Evolutionary conservation across 2,329 filamentous ascomycete genomes (phyloP).

Genomic region (Aschersonia sp.): DNA sequence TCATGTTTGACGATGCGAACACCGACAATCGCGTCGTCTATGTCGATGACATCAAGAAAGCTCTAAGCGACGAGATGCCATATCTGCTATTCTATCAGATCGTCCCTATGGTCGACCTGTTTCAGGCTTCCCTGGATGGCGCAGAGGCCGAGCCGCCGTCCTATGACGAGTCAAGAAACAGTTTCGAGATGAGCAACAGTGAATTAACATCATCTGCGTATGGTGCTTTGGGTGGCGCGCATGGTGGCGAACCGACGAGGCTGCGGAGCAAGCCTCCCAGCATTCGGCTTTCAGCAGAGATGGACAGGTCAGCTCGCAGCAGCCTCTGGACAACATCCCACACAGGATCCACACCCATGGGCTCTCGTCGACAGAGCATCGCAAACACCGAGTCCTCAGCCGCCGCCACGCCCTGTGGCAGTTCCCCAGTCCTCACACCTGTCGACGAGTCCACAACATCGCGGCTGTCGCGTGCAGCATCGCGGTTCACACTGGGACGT

Average conservation of each 20-base stretch:
- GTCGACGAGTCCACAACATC: conserved; percentile 39
- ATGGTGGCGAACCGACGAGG: conserved; percentile 11
- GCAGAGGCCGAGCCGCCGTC: conserved; percentile 40
- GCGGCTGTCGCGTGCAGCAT: conserved; percentile 41
- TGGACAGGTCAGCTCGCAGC: conserved; percentile 32
- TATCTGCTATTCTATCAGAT: conserved; percentile 96
- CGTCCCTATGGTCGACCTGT: conserved; percentile 65
- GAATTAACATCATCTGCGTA: conserved; percentile 5
- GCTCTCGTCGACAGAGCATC: conserved; percentile 36
- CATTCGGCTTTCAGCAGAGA: conserved; percentile 40
- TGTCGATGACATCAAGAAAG: conserved; percentile 64
- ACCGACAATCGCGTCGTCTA: conserved; percentile 54
- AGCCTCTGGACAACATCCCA: conserved; percentile 28
- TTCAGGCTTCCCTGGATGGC: conserved; percentile 29
- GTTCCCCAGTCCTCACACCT: conserved; percentile 25
- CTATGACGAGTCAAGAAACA: conserved; percentile 37
- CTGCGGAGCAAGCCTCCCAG: conserved; percentile 26
- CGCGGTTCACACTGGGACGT: conserved; percentile 33
- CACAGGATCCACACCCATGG: conserved; percentile 15
- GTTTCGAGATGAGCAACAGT: conserved; percentile 18
- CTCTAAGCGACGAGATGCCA: conserved; percentile 74
- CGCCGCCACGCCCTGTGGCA: conserved; percentile 18
- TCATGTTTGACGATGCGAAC: conserved; percentile 80
- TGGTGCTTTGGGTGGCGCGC: not conserved
- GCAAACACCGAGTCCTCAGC: conserved; percentile 31